These are phyloP conservation scores for Entomortierella lignicola DNA, from an alignment of 192 early-diverging fungal genomes.

Conservation along the genomic window DNA sequence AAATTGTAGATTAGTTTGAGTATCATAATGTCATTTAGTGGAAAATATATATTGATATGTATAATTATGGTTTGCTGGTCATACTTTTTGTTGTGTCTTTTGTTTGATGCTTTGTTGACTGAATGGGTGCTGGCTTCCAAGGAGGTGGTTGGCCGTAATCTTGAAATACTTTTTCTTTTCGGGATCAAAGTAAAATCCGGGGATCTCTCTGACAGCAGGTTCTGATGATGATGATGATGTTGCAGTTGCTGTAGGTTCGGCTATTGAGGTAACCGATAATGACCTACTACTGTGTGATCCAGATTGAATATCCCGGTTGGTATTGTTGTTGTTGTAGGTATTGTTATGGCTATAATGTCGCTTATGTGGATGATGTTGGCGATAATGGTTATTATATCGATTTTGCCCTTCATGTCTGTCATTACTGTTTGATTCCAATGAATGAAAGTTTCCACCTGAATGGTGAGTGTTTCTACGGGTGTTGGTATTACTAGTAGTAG, in stretches of 20 bases:
- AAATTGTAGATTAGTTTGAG: background rate
- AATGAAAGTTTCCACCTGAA: too few relatives aligned
- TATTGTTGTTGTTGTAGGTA: background rate
- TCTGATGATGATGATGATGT: background rate
- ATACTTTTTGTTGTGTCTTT: slow-evolving; percentile 26
- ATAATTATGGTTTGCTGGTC: too few relatives aligned
- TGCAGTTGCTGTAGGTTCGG: slow-evolving; percentile 2
- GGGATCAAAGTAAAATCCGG: slow-evolving; percentile 42
- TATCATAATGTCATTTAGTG: too few relatives aligned
- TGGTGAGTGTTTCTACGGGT: too few relatives aligned
- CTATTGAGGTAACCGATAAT: background rate
- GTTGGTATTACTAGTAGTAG: too few relatives aligned
- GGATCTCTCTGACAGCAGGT: slow-evolving; percentile 22
- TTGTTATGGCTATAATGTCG: background rate
- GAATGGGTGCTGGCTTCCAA: slow-evolving; percentile 29
- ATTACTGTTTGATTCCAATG: too few relatives aligned
- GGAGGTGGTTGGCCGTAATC: slow-evolving; percentile 33
- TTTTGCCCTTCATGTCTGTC: background rate
- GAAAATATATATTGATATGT: too few relatives aligned
- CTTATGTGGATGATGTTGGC: background rate
- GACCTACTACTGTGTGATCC: background rate
- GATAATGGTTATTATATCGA: background rate
- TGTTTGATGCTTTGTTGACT: slow-evolving; percentile 44
- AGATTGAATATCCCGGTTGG: background rate
- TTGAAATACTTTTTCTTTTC: slow-evolving; percentile 56